Percentiles rank a stretch among this genome's conserved stretches.
These are phyloP conservation scores for Neopestalotiopsis sp. DNA, from an alignment of 2,329 filamentous ascomycete species.

Conservation along the genomic window DNA sequence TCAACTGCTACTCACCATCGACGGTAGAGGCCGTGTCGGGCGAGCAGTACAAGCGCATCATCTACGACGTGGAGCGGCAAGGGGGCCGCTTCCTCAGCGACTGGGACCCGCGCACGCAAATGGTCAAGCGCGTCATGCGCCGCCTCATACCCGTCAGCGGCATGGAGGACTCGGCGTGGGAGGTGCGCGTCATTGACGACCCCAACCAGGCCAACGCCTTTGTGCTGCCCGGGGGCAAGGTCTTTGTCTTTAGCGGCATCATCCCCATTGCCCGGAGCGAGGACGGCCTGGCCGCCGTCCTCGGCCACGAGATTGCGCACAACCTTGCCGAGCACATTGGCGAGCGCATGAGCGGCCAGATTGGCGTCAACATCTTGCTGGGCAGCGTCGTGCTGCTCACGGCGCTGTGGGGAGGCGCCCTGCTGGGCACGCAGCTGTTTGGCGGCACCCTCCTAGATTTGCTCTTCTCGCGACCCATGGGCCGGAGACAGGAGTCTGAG, in stretches of 20 bases:
- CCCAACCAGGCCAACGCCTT: constrained; percentile 72
- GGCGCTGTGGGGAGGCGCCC: constrained; percentile 48
- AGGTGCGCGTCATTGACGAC: constrained; percentile 77
- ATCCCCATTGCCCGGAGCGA: constrained; percentile 70
- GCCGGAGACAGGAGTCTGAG: constrained; percentile 75
- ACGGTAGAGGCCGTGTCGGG: constrained; percentile 59
- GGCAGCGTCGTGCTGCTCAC: constrained; percentile 56
- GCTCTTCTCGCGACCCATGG: constrained; percentile 71
- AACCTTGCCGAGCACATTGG: constrained; percentile 72
- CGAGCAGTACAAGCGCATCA: constrained; percentile 61
- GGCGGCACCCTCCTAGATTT: constrained; percentile 62
- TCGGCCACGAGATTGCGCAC: constrained; percentile 83
- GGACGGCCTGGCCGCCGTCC: constrained; percentile 73
- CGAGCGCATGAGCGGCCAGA: constrained; percentile 64
- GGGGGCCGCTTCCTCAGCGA: constrained; percentile 62
- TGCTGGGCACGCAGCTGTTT: constrained; percentile 46
- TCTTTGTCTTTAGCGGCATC: constrained; percentile 80
- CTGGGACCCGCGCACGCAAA: constrained; percentile 59
- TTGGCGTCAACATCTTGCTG: constrained; percentile 58
- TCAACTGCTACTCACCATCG: constrained; percentile 70
- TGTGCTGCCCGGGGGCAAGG: constrained; percentile 78
- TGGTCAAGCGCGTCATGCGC: constrained; percentile 69
- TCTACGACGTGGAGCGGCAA: constrained; percentile 58
- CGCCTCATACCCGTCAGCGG: constrained; percentile 72
- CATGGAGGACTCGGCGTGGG: constrained; percentile 66